phyloP scores from a whole-genome alignment of 2,329 filamentous ascomycete genomes.

The Fusarium subtropicale region DNA sequence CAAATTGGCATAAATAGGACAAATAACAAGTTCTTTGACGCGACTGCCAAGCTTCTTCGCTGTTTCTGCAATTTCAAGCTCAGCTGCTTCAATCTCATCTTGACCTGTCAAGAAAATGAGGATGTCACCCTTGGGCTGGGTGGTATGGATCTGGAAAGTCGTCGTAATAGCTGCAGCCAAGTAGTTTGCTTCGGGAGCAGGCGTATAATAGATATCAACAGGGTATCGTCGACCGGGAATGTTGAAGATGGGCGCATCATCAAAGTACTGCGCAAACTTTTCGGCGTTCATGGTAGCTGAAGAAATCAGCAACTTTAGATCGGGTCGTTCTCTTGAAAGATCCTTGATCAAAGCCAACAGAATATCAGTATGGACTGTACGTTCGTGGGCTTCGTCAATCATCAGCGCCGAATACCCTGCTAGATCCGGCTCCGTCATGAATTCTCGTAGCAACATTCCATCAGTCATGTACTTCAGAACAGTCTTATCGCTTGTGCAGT shows the following conservation, averaged over 20 bases:
- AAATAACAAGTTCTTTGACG: conserved; percentile 87
- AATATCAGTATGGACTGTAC: conserved; percentile 91
- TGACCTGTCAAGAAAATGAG: conserved; percentile 95
- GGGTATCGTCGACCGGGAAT: conserved; percentile 90
- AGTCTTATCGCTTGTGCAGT: conserved; percentile 90
- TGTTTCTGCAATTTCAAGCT: conserved; percentile 86
- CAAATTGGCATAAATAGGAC: conserved; percentile 93
- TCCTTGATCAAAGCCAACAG: conserved; percentile 90
- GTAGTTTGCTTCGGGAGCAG: conserved; percentile 93
- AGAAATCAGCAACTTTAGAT: conserved; percentile 90
- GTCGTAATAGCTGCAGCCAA: conserved; percentile 91
- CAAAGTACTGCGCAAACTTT: conserved; percentile 92
- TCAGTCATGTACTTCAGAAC: conserved; percentile 97
- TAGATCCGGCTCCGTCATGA: conserved; percentile 88
- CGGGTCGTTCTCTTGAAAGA: conserved; percentile 82
- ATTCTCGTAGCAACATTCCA: conserved; percentile 90
- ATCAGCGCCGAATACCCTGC: conserved; percentile 87
- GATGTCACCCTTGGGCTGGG: conserved; percentile 87
- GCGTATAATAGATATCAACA: conserved; percentile 91
- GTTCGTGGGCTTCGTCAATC: conserved; percentile 97
- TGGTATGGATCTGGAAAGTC: conserved; percentile 93
- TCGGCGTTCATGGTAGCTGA: conserved; percentile 95
- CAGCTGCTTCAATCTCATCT: conserved; percentile 92
- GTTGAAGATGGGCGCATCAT: conserved; percentile 93
- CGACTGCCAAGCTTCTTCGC: conserved; percentile 86